phyloP scores from a whole-genome alignment of 2,329 filamentous ascomycete species.

The Venturia effusa region DNA sequence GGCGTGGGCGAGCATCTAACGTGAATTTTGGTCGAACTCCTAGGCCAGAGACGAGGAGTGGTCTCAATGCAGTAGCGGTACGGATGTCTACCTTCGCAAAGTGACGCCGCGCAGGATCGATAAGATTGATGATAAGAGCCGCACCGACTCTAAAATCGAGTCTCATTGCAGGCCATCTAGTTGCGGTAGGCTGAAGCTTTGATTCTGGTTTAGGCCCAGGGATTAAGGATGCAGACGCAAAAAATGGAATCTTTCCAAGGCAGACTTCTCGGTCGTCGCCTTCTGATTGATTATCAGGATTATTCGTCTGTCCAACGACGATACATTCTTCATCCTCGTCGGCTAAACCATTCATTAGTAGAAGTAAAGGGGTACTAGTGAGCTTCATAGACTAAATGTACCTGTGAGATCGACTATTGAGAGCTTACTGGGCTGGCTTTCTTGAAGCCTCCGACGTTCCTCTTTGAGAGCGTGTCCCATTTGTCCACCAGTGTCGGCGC shows the following conservation, averaged over 20 bases:
- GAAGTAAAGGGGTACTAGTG: neutral
- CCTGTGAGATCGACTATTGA: neutral
- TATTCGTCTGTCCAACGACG: neutral
- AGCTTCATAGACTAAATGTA: neutral
- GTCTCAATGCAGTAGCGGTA: slow-evolving; percentile 56
- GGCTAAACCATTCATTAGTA: neutral
- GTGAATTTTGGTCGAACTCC: slow-evolving; percentile 55
- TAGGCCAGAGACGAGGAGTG: slow-evolving; percentile 52
- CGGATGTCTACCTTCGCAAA: slow-evolving; percentile 67
- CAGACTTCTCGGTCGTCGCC: neutral
- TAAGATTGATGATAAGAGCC: slow-evolving; percentile 31
- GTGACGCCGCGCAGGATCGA: slow-evolving; percentile 57
- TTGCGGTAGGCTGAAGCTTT: neutral
- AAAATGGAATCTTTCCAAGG: neutral
- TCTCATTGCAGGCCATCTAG: slow-evolving; percentile 1
- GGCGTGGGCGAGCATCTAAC: slow-evolving; percentile 55
- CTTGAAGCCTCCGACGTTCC: neutral
- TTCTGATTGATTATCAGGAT: neutral
- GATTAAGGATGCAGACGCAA: neutral
- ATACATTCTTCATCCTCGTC: neutral
- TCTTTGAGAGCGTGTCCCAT: neutral
- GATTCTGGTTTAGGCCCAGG: neutral
- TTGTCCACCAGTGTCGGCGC: neutral
- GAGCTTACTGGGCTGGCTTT: neutral
- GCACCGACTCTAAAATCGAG: neutral